Percentiles rank a stretch among this genome's conserved stretches.
phyloP scores from a whole-genome alignment of 257 asterid species.

The Solanum verrucosum region DNA sequence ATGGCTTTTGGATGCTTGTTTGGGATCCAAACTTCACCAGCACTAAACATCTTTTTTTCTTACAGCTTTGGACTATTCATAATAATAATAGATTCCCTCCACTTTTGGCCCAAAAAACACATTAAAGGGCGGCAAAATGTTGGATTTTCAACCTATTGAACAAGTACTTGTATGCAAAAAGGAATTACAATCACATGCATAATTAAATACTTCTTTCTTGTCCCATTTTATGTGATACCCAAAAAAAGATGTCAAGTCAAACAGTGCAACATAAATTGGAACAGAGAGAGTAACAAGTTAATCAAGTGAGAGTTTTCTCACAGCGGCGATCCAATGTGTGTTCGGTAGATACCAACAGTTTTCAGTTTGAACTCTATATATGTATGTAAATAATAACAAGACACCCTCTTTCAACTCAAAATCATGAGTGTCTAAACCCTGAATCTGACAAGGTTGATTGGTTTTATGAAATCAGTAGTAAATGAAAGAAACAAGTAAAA shows the following conservation, averaged over 20 bases:
- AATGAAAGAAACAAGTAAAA: not conserved
- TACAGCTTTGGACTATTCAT: not conserved
- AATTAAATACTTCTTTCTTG: not conserved
- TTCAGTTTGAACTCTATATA: not conserved
- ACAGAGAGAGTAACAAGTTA: not conserved
- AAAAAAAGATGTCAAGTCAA: not conserved
- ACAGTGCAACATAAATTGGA: too few relatives aligned
- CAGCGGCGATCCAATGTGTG: not conserved
- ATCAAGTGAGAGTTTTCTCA: not conserved
- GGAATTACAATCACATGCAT: not conserved
- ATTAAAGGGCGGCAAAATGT: constrained; percentile 9
- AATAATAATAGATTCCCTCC: not conserved
- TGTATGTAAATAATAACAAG: not conserved
- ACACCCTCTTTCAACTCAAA: not conserved
- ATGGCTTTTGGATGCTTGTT: not conserved
- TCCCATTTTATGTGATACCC: not conserved
- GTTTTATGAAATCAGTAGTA: not conserved
- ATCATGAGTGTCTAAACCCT: not conserved
- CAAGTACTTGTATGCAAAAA: not conserved
- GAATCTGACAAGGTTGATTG: not conserved
- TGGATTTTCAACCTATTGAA: not conserved
- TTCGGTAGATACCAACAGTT: not conserved
- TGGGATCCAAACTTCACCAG: not conserved
- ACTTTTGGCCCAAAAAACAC: not conserved
- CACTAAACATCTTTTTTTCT: not conserved